phyloP scores from a whole-genome alignment of 2,329 filamentous ascomycete species.

The Penicillium capsulatum region DNA sequence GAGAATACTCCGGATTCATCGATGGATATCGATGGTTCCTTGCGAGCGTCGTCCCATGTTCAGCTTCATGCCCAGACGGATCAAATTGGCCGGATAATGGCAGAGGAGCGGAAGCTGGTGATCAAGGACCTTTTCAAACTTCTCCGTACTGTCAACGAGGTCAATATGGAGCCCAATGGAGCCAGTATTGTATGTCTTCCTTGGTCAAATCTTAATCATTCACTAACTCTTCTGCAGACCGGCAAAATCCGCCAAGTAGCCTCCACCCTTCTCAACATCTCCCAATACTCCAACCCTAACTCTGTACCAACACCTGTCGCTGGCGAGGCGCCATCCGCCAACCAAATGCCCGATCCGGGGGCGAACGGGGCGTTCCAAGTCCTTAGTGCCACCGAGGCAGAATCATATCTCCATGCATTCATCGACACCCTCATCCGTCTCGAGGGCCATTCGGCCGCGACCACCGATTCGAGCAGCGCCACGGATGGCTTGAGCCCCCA shows the following conservation, averaged over 20 bases:
- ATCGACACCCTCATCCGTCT: slow-evolving; percentile 70
- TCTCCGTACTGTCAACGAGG: slow-evolving; percentile 71
- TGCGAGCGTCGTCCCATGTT: slow-evolving; percentile 27
- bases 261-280: slow-evolving; percentile 67
- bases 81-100: slow-evolving; percentile 61
- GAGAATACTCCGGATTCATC: slow-evolving; percentile 11
- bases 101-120: slow-evolving; percentile 72
- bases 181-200: slow-evolving; percentile 56
- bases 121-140: slow-evolving; percentile 73
- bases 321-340: slow-evolving; percentile 43
- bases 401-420: slow-evolving; percentile 68
- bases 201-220: neutral
- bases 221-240: slow-evolving; percentile 47
- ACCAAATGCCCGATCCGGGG: slow-evolving; percentile 62
- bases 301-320: slow-evolving; percentile 7
- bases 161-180: slow-evolving; percentile 73
- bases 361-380: slow-evolving; percentile 25
- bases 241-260: slow-evolving; percentile 83
- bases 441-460: slow-evolving; percentile 53
- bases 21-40: slow-evolving; percentile 2
- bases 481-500: slow-evolving; percentile 43
- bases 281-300: slow-evolving; percentile 47
- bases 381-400: slow-evolving; percentile 50
- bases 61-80: slow-evolving; percentile 41
- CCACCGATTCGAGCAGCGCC: slow-evolving; percentile 27